phyloP scores from a whole-genome alignment of 2,329 filamentous ascomycete genomes.

The Trichoderma sp. region DNA sequence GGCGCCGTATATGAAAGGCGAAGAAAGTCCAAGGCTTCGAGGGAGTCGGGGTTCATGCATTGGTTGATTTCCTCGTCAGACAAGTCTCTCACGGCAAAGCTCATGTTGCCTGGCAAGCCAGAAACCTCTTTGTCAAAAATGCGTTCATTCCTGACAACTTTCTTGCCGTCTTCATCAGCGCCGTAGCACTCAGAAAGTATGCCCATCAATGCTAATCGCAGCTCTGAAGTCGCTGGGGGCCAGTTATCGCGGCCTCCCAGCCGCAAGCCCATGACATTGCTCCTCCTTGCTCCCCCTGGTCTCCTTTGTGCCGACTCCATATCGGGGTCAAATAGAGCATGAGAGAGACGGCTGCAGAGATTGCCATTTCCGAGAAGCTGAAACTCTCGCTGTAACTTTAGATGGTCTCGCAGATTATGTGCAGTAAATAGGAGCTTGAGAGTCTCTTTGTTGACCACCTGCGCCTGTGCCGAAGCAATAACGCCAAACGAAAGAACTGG shows the following conservation, averaged over 20 bases:
- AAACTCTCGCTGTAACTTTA: slow-evolving; percentile 75
- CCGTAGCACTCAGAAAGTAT: slow-evolving; percentile 75
- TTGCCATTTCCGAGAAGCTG: slow-evolving; percentile 83
- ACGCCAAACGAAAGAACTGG: slow-evolving; percentile 76
- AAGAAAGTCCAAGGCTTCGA: slow-evolving; percentile 92
- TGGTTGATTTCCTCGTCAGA: slow-evolving; percentile 75
- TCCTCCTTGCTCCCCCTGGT: slow-evolving; percentile 66
- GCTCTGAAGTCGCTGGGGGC: slow-evolving; percentile 91
- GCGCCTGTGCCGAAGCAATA: slow-evolving; percentile 71
- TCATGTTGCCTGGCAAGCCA: slow-evolving; percentile 67
- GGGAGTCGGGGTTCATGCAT: slow-evolving; percentile 78
- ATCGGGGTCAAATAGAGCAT: slow-evolving; percentile 82
- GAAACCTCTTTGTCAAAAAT: slow-evolving; percentile 33
- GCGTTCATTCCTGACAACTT: slow-evolving; percentile 30
- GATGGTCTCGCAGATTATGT: slow-evolving; percentile 70
- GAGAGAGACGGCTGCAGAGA: slow-evolving; percentile 77
- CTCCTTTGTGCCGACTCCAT: slow-evolving; percentile 76
- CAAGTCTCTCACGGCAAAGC: slow-evolving; percentile 83
- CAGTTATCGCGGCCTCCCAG: slow-evolving; percentile 79
- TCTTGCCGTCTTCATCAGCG: slow-evolving; percentile 28
- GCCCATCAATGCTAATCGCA: slow-evolving; percentile 86
- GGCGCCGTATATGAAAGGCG: slow-evolving; percentile 82
- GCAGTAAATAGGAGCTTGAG: slow-evolving; percentile 73
- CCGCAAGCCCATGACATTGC: slow-evolving; percentile 77
- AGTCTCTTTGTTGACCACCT: slow-evolving; percentile 74